Conservation (phyloP, 345 rosid species). For the Pistacia integerrima region DNA sequence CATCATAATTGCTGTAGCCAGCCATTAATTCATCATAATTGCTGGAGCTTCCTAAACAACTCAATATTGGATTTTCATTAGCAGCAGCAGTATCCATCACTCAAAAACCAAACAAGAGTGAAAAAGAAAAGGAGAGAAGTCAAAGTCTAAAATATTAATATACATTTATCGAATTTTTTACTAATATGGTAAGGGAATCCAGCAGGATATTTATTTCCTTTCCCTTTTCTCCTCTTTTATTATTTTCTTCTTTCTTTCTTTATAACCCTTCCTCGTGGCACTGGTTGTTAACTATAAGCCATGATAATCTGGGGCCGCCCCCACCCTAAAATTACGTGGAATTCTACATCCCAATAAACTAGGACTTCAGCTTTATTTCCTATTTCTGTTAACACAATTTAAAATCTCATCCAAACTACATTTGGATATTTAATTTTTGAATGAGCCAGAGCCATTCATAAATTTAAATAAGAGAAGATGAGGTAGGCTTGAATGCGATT, state of each 20-base stretch:
- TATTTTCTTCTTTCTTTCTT: neutral
- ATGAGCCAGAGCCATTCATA: too few species aligned
- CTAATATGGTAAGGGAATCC: neutral
- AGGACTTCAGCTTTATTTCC: neutral
- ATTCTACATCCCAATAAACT: neutral
- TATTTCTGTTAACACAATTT: too few species aligned
- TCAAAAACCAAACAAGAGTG: neutral
- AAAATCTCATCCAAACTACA: neutral
- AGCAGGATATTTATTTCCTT: neutral
- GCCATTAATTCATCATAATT: conserved; percentile 27
- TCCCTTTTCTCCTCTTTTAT: neutral
- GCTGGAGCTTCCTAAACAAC: neutral
- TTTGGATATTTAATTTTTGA: too few species aligned
- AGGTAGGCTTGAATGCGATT: too few species aligned
- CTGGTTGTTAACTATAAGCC: neutral
- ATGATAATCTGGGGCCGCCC: neutral
- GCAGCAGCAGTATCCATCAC: neutral
- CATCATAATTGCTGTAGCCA: conserved; percentile 29
- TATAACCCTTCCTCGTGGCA: neutral
- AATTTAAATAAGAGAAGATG: too few species aligned
- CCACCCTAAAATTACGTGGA: neutral
- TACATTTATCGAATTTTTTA: neutral
- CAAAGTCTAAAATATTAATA: neutral
- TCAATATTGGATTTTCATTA: neutral
- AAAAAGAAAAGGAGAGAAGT: neutral